A percentile compares a stretch with the other conserved stretches of the same genome.
These are phyloP conservation scores for Ceratocystis lukuohia DNA, from an alignment of 2,329 filamentous ascomycete genomes.

Conservation along the genomic window DNA sequence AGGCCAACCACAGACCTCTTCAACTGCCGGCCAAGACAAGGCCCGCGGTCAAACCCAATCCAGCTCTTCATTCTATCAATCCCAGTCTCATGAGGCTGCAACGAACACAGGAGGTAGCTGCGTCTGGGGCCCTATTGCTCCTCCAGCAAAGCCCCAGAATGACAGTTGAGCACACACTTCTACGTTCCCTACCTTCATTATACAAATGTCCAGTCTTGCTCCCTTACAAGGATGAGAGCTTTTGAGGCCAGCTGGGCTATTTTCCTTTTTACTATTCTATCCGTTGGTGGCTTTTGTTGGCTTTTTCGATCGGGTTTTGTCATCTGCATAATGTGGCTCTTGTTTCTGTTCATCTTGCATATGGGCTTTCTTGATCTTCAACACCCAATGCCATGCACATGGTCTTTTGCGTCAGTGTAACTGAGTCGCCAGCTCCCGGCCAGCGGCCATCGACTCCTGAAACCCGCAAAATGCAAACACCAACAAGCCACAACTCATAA, in stretches of 20 bases:
- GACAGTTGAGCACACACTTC: background rate
- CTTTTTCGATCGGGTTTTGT: background rate
- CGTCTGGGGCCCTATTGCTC: conserved; percentile 25
- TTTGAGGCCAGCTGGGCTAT: background rate
- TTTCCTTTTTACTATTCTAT: background rate
- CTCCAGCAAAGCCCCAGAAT: conserved; percentile 25
- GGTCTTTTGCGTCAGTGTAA: conserved; percentile 14
- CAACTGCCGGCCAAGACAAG: background rate
- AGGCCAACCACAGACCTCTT: background rate
- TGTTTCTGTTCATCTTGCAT: background rate
- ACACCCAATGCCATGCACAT: background rate
- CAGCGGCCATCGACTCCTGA: conserved; percentile 14
- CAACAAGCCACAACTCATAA: conserved; percentile 10
- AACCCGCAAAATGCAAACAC: conserved; percentile 13
- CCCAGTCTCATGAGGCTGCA: background rate
- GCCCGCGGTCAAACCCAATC: background rate
- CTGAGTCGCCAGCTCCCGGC: conserved; percentile 1
- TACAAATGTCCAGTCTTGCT: background rate
- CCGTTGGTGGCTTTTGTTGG: background rate
- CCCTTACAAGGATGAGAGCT: background rate
- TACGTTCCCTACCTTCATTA: background rate
- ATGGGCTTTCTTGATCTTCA: conserved; percentile 1
- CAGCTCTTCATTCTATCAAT: background rate
- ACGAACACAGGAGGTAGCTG: conserved; percentile 17
- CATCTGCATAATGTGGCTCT: background rate